These are phyloP conservation scores for Clarireedia hainanense DNA, from an alignment of 2,329 filamentous ascomycete genomes.

Conservation along the genomic window DNA sequence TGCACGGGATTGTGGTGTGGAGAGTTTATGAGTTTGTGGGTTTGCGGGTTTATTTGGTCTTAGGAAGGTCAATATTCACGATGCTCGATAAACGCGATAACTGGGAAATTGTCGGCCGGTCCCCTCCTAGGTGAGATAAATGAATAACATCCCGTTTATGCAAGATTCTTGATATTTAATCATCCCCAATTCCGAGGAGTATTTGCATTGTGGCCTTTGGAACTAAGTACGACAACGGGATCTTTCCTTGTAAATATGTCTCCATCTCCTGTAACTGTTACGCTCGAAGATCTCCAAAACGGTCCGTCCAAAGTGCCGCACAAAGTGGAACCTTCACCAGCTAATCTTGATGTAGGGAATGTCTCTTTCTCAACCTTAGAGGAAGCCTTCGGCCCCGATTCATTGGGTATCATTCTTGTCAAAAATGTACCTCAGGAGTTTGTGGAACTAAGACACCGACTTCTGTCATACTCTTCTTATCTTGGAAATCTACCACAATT, in stretches of 20 bases:
- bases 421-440: slow-evolving; percentile 74
- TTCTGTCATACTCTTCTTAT: slow-evolving; percentile 83
- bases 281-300: slow-evolving; percentile 50
- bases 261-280: slow-evolving; percentile 39
- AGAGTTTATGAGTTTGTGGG: neutral
- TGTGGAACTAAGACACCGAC: slow-evolving; percentile 57
- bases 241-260: slow-evolving; percentile 16
- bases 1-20: neutral
- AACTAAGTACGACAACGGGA: too few relatives aligned
- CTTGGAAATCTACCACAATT: slow-evolving; percentile 69
- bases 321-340: neutral
- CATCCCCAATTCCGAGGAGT: too few relatives aligned
- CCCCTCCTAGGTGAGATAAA: neutral
- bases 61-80: too few relatives aligned
- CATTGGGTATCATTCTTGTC: slow-evolving; percentile 88
- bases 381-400: slow-evolving; percentile 81
- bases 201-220: too few relatives aligned
- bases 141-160: too few relatives aligned
- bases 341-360: slow-evolving; percentile 40
- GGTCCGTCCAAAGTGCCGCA: slow-evolving; percentile 34
- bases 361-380: slow-evolving; percentile 63
- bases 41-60: too few relatives aligned
- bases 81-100: too few relatives aligned
- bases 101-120: neutral
- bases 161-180: too few relatives aligned